These are phyloP conservation scores for Colletotrichum sublineola DNA, from an alignment of 2,329 filamentous ascomycete genomes.

Conservation along the genomic window DNA sequence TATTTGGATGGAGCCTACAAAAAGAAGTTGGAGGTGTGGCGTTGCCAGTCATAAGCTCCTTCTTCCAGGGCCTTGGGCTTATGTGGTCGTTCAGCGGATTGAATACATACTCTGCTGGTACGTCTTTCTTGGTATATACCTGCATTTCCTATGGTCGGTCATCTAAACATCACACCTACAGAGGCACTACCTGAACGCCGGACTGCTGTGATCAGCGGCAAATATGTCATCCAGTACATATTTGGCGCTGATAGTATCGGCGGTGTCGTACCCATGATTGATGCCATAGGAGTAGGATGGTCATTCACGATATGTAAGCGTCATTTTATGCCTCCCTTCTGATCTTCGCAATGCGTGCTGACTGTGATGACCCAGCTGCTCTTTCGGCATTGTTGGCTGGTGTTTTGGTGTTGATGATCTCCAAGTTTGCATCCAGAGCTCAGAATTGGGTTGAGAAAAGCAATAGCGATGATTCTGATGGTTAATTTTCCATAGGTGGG, in stretches of 20 bases:
- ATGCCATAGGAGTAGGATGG: conserved; percentile 65
- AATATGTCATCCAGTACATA: conserved; percentile 43
- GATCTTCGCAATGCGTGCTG: background rate
- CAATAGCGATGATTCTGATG: conserved; percentile 29
- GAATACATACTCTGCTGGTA: conserved; percentile 57
- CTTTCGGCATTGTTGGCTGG: conserved; percentile 21
- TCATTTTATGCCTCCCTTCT: fast-evolving
- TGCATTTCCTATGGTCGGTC: background rate
- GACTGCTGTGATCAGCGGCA: conserved; percentile 42
- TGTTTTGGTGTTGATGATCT: conserved; percentile 27
- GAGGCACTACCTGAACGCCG: conserved; percentile 41
- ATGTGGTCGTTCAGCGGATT: conserved; percentile 55
- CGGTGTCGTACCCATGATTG: conserved; percentile 64
- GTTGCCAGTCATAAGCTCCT: conserved; percentile 51
- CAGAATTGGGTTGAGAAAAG: conserved; percentile 32
- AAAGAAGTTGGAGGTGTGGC: conserved; percentile 51
- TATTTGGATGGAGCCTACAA: conserved; percentile 74
- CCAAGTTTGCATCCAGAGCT: conserved; percentile 33
- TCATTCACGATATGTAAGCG: conserved; percentile 58
- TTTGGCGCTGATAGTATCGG: conserved; percentile 60
- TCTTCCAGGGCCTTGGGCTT: conserved; percentile 51
- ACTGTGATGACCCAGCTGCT: conserved; percentile 6
- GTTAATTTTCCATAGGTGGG: background rate
- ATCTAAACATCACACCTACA: background rate
- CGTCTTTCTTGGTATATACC: background rate